Evolutionary conservation across 1,139 yeast genomes (phyloP).

Genomic region (Lodderomyces oxycetoniae): DNA sequence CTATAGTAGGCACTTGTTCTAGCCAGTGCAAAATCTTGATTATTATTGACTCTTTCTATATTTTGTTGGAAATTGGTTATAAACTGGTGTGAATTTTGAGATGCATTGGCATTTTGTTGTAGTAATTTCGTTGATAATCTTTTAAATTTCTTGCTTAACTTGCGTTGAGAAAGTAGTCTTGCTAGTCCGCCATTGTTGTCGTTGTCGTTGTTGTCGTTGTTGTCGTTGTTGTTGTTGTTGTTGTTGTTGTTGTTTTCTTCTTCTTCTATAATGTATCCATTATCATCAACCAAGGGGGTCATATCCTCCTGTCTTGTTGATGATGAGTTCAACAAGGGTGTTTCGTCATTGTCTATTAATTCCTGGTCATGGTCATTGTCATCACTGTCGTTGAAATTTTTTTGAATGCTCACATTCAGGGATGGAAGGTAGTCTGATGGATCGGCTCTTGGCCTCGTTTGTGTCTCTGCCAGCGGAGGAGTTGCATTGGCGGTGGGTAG

Average conservation of each 20-base stretch:
- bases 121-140: constrained; percentile 39
- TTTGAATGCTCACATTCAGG: too few relatives aligned
- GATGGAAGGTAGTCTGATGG: too few relatives aligned
- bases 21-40: constrained; percentile 1
- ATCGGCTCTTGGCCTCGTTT: background rate
- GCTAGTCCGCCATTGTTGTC: constrained; percentile 4
- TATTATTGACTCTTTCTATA: constrained; percentile 16
- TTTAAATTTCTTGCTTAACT: constrained; percentile 35
- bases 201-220: constrained; percentile 1
- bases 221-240: constrained; percentile 1
- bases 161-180: constrained; percentile 30
- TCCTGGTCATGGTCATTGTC: constrained; percentile 2
- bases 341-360: constrained; percentile 20
- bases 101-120: constrained; percentile 23
- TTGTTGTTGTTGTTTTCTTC: background rate
- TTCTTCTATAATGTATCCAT: constrained; percentile 8
- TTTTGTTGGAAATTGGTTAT: constrained; percentile 42
- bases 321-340: constrained; percentile 22
- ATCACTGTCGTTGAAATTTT: too few relatives aligned
- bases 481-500: too few relatives aligned
- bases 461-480: constrained; percentile 2
- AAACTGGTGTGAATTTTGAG: constrained; percentile 40
- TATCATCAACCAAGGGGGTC: constrained; percentile 26
- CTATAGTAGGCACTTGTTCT: constrained; percentile 31
- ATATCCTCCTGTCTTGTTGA: constrained; percentile 16